Evolutionary conservation across 2,329 filamentous ascomycete species (phyloP), one percentile per base, ranked within the genome.

Genomic region (Anthostomella pinea): DNA sequence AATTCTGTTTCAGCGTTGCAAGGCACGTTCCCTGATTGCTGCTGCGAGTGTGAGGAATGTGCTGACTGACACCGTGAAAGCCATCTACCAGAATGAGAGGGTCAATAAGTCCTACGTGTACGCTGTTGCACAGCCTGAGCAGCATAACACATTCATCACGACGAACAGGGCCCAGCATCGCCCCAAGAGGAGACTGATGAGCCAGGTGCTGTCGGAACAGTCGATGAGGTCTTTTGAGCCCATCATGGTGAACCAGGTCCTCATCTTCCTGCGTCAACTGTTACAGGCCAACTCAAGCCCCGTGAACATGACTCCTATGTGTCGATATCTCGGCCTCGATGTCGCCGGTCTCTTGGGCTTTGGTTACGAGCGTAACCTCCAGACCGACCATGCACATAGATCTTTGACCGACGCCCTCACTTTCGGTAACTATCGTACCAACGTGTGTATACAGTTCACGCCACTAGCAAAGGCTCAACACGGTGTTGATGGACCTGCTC

Each of bases 171-270:
- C 13, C n/a, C 9, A 19, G 25, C 33, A 35, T 19, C 33, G 33
- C 17, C 24, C 5, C 9, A 35, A 35, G 25, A 23, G 33, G 15
- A 28, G 29, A 13, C 17, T 35, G 21, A 17, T 35, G 4, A 11
- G 23, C 13, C 11, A n/a, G 10, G 24, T 25, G 15, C 33, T 35
- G 3, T 5, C 24, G 17, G 33, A 35, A 4, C 33, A 15, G 8
- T 35, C 33, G 10, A 26, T 35, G 18, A n/a, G 33, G 15, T 10
- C 5, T 14, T 35, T 35, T 19, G 33, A 35, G 25, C 25, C 33
- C n/a, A 15, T 16, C 11, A 29, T 35, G 17, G 9, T 18, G 18
- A n/a, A 28, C 11, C 33, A 35, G 16, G 14, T 35, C 25, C n/a
- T 18, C 24, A n/a, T 35, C 18, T 35, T 35, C 16, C 24, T 35